Base-by-base conservation (phyloP, 768 basidiomycete species). In the Dictyophora rubrovolvata region DNA sequence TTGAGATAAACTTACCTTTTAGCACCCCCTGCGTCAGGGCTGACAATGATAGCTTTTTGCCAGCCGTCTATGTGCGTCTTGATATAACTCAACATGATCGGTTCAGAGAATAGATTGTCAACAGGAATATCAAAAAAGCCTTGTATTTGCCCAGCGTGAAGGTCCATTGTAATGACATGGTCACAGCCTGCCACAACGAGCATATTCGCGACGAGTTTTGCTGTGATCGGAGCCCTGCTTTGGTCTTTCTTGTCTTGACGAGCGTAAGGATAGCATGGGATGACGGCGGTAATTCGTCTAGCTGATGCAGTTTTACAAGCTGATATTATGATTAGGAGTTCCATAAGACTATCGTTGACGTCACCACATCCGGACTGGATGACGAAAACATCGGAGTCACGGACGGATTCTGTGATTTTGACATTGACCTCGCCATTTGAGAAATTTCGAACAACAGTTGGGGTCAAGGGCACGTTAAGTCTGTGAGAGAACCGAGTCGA, bases 121-220 rank as follows among this genome's bases (percentile, higher is more conserved):
- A 96, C 94, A 9, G 95, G 95, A 64, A 98, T 92, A 71, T 97
- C 93, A 70, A 98, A 98, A 77, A 98, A 98, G 7, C 95, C 95
- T 69, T 98, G 95, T 61, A 97, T 98, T 75, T 98, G 95, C 66
- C 88, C 89, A 47, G 95, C 94, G 68, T 97, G 95, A 54, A 98
- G 75, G 71, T 98, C 94, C 88, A 98, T 95, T n/a, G 95, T 97
- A 65, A 99, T 97, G 67, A 99, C 87, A 69, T 98, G 95, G 73
- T 98, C 95, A 69, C 93, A 96, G 21, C 95, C 95, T 9, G 96
- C 94, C 51, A 96, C 90, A 48, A 84, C 86, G 61, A 99, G 78
- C 95, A 98, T 98, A 72, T 96, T 98, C 21, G 95, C 94, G 52
- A 98, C 91, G 56, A 99, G 82, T 74, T 99, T 99, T 50, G 95